Conservation (phyloP, 768 basidiomycete genomes). For the Hirschioporus abietinus region DNA sequence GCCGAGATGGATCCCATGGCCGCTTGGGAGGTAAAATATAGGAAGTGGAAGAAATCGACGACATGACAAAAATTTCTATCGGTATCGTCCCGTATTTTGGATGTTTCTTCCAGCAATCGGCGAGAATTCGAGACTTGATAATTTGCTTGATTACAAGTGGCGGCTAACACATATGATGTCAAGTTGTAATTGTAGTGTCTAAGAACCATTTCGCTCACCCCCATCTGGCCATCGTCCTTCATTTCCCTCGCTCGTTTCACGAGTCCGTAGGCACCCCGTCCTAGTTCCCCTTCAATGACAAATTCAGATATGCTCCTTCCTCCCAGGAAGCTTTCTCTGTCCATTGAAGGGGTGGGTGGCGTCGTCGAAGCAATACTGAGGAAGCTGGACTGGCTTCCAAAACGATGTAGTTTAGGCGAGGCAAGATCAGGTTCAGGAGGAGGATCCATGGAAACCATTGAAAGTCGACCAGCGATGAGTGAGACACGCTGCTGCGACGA, state of each 20-base stretch:
- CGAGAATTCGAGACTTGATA: constrained; percentile 96
- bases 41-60: constrained; percentile 75
- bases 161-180: constrained; percentile 45
- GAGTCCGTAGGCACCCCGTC: constrained; percentile 91
- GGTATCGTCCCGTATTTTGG: constrained; percentile 93
- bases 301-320: constrained; percentile 80
- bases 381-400: constrained; percentile 57
- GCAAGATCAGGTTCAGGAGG: constrained; percentile 57
- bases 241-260: constrained; percentile 88
- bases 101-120: constrained; percentile 99
- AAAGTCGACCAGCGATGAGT: constrained; percentile 75
- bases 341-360: constrained; percentile 52
- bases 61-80: constrained; percentile 96
- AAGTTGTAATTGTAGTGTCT: constrained; percentile 3
- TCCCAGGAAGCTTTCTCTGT: constrained; percentile 32
- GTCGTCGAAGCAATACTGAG: constrained; percentile 57
- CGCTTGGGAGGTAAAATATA: constrained; percentile 74
- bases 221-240: constrained; percentile 66
- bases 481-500: constrained; percentile 85
- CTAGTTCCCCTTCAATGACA: constrained; percentile 81
- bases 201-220: constrained; percentile 49
- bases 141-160: constrained; percentile 95
- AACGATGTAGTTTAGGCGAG: constrained; percentile 59
- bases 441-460: constrained; percentile 70
- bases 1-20: constrained; percentile 78